Evolutionary conservation across 306 rosid species (phyloP), one percentile per base, ranked within the genome.

Genomic region (Hylodesmum podocarpum): DNA sequence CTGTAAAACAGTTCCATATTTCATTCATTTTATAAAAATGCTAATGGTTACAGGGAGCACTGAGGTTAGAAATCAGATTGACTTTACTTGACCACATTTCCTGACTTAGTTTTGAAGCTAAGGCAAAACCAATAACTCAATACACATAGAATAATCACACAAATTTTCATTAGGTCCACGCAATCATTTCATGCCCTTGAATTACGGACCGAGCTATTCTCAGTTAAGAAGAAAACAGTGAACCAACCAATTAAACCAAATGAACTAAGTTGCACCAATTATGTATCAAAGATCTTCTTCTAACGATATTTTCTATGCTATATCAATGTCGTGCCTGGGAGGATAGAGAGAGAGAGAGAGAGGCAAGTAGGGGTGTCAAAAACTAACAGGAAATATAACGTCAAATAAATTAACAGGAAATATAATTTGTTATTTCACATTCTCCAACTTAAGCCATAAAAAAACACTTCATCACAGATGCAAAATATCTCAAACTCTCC

Each of bases 241-340:
- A 50, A 21, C 37, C n/a, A 59, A 62, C 70, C 40, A 47, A 75
- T 47, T 66, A 6, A 40, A n/a, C 65, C 69, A 78, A 13, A 25
- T 46, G 69, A 68, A 4, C 6, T 10, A 62, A 43, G 75, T 41
- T 55, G 24, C 16, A 33, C 9, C 29, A 49, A 29, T 54, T 1
- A 8, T 41, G 39, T 28, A 37, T 25, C 3, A 10, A 33, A 77
- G 29, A 14, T 63, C 55, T 28, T 19, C n/a, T 39, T 21, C 11
- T 29, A 57, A 21, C 37, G 22, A 15, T 31, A 68, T 24, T 18
- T 40, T 46, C 63, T 36, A 64, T 0, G 50, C 0, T 70, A 31
- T 0, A 19, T 0, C 18, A 51, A 59, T 24, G n/a, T 34, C 24
- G 1, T 4, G 22, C 19, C 71, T 13, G 0, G 1, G 53, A 66